A percentile compares a stretch with the other conserved stretches of the same genome.
Evolutionary conservation across 768 basidiomycete species (phyloP).

Genomic region (Auriscalpium microsporum): DNA sequence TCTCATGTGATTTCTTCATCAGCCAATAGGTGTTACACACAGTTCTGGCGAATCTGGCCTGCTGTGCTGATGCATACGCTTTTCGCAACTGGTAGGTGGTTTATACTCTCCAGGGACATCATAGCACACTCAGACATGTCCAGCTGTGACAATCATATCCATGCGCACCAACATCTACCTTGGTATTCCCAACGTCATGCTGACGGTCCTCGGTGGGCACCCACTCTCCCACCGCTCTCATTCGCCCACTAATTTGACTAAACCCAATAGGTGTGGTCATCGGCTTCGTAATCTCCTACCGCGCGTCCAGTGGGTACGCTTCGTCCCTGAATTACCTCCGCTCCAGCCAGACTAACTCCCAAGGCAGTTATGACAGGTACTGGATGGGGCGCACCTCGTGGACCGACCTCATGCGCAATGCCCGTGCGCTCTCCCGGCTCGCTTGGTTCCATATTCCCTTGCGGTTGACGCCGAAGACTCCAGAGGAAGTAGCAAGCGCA

Average conservation of each 20-base stretch:
- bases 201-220: conserved; percentile 50
- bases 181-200: conserved; percentile 46
- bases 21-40: neutral
- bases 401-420: conserved; percentile 47
- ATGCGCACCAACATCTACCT: conserved; percentile 31
- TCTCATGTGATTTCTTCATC: too few species aligned
- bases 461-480: conserved; percentile 32
- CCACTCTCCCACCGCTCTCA: neutral
- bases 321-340: too few species aligned
- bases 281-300: conserved; percentile 50
- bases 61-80: conserved; percentile 53
- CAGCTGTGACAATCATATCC: conserved; percentile 38
- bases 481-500: conserved; percentile 23
- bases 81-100: conserved; percentile 39
- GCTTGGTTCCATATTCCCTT: conserved; percentile 59
- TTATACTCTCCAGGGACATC: neutral
- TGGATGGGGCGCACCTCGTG: conserved; percentile 47
- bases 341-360: too few species aligned
- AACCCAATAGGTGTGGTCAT: conserved; percentile 44
- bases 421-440: conserved; percentile 41
- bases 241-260: too few species aligned
- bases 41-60: conserved; percentile 60
- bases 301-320: conserved; percentile 49
- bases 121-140: neutral
- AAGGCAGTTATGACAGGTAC: conserved; percentile 49